Evolutionary conservation across 495 filamentous ascomycete species (phyloP).

Genomic region (Xylaria bambusicola): DNA sequence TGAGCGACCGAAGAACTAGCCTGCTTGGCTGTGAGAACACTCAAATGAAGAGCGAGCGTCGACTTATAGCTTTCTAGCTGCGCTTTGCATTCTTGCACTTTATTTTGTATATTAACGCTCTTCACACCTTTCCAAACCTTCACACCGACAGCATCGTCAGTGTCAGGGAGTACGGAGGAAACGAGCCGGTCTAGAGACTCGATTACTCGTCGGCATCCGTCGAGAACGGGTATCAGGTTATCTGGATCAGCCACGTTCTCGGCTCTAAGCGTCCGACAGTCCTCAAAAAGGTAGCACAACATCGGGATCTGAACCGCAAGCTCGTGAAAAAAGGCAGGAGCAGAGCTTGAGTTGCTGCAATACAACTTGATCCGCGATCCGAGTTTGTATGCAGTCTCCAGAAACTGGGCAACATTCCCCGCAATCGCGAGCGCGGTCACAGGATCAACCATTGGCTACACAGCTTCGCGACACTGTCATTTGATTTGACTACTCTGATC

Average conservation of each 20-base stretch:
- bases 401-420: conserved; percentile 9
- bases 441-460: conserved; percentile 6
- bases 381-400: conserved; percentile 4
- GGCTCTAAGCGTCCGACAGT: background rate
- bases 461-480: background rate
- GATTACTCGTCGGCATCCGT: conserved; percentile 12
- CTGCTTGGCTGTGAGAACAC: conserved; percentile 4
- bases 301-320: conserved; percentile 5
- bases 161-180: conserved; percentile 1
- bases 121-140: conserved; percentile 5
- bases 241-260: background rate
- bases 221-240: conserved; percentile 2
- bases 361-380: conserved; percentile 9
- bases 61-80: conserved; percentile 12
- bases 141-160: background rate
- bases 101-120: background rate
- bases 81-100: conserved; percentile 2
- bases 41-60: conserved; percentile 4
- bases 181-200: conserved; percentile 3
- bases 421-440: conserved; percentile 10
- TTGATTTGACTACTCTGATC: no score
- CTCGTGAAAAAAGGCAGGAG: background rate
- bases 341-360: conserved; percentile 3
- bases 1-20: background rate
- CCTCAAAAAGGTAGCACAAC: conserved; percentile 8